These are phyloP conservation scores for Trypanosoma brucei DNA, from an alignment of 208 protist species.

Conservation along the genomic window DNA sequence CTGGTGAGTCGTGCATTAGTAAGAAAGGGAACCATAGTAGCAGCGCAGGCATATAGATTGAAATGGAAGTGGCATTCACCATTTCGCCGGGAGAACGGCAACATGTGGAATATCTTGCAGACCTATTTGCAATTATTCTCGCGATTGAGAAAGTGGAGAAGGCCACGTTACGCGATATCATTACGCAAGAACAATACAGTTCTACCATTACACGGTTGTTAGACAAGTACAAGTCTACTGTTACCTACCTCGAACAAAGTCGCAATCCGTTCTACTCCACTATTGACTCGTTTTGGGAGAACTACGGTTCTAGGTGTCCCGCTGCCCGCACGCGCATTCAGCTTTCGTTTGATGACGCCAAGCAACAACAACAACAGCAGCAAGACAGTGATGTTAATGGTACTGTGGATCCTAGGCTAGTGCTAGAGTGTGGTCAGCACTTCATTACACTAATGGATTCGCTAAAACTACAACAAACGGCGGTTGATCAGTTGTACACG, in stretches of 20 bases:
- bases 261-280: slow-evolving; percentile 75
- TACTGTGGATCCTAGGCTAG: slow-evolving; percentile 52
- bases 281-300: slow-evolving; percentile 90
- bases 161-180: slow-evolving; percentile 88
- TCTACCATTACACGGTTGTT: slow-evolving; percentile 85
- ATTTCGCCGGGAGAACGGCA: slow-evolving; percentile 68
- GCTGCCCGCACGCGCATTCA: slow-evolving; percentile 57
- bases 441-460: slow-evolving; percentile 94
- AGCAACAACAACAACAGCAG: slow-evolving; percentile 25
- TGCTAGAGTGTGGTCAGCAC: slow-evolving; percentile 87
- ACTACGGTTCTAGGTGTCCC: slow-evolving; percentile 75
- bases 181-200: slow-evolving; percentile 86
- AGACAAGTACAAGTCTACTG: slow-evolving; percentile 93
- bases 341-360: slow-evolving; percentile 8
- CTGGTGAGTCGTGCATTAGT: too few relatives aligned
- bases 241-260: slow-evolving; percentile 56
- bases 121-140: slow-evolving; percentile 92
- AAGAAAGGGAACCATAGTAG: too few relatives aligned
- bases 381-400: slow-evolving; percentile 28
- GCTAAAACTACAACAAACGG: slow-evolving; percentile 84
- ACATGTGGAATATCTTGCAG: slow-evolving; percentile 91
- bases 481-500: slow-evolving; percentile 90
- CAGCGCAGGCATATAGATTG: too few relatives aligned
- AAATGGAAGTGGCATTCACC: slow-evolving; percentile 25
- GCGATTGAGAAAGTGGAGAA: slow-evolving; percentile 95